A percentile compares a stretch with the other conserved stretches of the same genome.
Evolutionary conservation across 179 eudicot genomes (phyloP).

Genomic region (Spergularia azorica): DNA sequence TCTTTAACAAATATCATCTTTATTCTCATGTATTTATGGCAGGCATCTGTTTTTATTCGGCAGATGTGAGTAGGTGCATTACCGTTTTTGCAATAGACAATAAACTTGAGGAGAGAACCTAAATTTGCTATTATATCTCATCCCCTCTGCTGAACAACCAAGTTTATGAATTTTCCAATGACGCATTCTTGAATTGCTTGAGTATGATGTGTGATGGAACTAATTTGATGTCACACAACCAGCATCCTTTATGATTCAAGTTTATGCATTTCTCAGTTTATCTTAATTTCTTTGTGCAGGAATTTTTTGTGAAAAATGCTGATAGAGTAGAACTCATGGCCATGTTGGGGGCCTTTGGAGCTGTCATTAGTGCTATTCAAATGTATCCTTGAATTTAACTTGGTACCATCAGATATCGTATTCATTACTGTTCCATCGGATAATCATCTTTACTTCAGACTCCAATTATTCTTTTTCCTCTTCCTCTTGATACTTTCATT

Average conservation of each 20-base stretch:
- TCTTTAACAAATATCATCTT: background rate
- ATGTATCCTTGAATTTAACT: constrained; percentile 60
- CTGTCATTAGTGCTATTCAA: constrained; percentile 73
- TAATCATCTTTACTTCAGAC: background rate
- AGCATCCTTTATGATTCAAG: background rate
- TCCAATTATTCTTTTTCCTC: background rate
- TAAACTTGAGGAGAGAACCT: too few relatives aligned
- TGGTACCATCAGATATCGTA: background rate
- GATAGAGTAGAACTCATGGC: constrained; percentile 81
- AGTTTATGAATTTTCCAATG: background rate
- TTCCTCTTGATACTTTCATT: background rate
- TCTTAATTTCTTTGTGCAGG: constrained; percentile 45
- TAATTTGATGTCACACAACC: background rate
- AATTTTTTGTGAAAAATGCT: constrained; percentile 76
- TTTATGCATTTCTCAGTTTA: constrained; percentile 8
- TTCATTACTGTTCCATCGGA: background rate
- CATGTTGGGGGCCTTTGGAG: constrained; percentile 82
- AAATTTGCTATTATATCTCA: too few relatives aligned
- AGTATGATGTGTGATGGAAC: too few relatives aligned
- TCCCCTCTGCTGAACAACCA: background rate
- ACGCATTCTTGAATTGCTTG: background rate
- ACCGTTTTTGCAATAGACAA: too few relatives aligned
- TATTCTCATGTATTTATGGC: background rate
- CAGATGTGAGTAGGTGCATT: too few relatives aligned
- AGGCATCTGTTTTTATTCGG: too few relatives aligned